phyloP scores from a whole-genome alignment of 768 basidiomycete species.

The Mycena galopus region DNA sequence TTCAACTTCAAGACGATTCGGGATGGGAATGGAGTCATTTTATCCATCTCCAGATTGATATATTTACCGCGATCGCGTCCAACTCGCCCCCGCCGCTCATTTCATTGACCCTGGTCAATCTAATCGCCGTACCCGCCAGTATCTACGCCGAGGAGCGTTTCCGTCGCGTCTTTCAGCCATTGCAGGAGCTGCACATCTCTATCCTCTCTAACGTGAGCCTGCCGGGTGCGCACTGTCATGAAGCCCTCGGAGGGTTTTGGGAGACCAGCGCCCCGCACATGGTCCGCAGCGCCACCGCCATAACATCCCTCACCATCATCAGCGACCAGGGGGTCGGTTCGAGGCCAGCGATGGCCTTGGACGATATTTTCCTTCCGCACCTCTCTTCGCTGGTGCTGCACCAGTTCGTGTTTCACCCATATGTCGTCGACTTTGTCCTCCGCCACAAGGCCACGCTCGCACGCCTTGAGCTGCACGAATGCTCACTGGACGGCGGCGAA shows the following conservation, averaged over 20 bases:
- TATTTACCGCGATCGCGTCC: neutral
- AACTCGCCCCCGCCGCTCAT: neutral
- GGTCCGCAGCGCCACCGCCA: neutral
- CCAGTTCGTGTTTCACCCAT: neutral
- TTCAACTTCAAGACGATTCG: no score
- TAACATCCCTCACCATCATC: constrained; percentile 8
- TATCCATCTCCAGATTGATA: neutral
- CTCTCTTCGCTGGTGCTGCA: constrained; percentile 10
- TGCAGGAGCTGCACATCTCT: neutral
- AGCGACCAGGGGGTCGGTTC: constrained; percentile 18
- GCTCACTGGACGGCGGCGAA: constrained; percentile 8
- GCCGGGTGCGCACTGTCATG: neutral
- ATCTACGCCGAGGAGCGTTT: neutral
- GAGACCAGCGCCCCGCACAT: neutral
- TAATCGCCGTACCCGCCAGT: neutral
- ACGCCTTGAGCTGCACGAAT: constrained; percentile 21
- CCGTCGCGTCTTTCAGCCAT: neutral
- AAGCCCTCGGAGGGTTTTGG: constrained; percentile 8
- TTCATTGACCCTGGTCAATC: neutral
- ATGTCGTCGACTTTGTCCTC: constrained; percentile 16
- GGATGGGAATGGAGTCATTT: no score
- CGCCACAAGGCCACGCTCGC: constrained; percentile 21
- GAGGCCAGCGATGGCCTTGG: constrained; percentile 6
- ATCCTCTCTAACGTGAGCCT: neutral
- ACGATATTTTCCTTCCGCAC: neutral